Evolutionary conservation across 371 early-diverging fungal genomes (phyloP), one percentile per base, ranked within the genome.

Genomic region (Chytridium lagenaria): DNA sequence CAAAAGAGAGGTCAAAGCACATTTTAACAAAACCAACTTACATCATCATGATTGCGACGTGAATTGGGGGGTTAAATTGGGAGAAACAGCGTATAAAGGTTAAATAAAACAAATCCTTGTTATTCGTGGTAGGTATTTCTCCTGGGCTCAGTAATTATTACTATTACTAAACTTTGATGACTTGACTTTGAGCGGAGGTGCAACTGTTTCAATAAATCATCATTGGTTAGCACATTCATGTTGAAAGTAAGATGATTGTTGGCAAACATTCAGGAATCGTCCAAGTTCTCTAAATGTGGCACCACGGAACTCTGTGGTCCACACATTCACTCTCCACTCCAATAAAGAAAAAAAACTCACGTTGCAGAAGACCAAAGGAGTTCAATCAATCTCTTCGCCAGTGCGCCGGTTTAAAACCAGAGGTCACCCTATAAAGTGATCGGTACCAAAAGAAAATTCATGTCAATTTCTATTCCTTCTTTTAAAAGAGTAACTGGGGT

Each of bases 301-400:
- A n/a, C n/a, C n/a, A n/a, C n/a, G n/a, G n/a, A n/a, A n/a, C n/a
- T n/a, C n/a, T n/a, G n/a, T n/a, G n/a, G n/a, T n/a, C n/a, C 44
- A 44, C 7, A 44, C 44, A 44, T 12, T 44, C 44, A 44, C 44
- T 12, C 7, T 44, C 44, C 7, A n/a, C n/a, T n/a, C n/a, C n/a
- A n/a, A n/a, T n/a, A n/a, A n/a, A n/a, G n/a, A n/a, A 44, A 7
- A 19, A 44, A 12, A 19, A 61, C 61, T 33, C 16, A 61, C 61
- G 76, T 59, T 49, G 76, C 71, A 49, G 76, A 76, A 36, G 71
- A 76, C 76, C 76, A 76, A 71, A 76, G 76, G 67, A 71, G 31
- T 59, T 68, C 71, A 44, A 76, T 68, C 50, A 76, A 68, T 34
- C 40, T 38, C 67, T 76, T 76, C 68, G 70, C 71, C 65, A 71